Conservation (phyloP, 2,329 filamentous ascomycete species). For the Aspergillus tamarii region DNA sequence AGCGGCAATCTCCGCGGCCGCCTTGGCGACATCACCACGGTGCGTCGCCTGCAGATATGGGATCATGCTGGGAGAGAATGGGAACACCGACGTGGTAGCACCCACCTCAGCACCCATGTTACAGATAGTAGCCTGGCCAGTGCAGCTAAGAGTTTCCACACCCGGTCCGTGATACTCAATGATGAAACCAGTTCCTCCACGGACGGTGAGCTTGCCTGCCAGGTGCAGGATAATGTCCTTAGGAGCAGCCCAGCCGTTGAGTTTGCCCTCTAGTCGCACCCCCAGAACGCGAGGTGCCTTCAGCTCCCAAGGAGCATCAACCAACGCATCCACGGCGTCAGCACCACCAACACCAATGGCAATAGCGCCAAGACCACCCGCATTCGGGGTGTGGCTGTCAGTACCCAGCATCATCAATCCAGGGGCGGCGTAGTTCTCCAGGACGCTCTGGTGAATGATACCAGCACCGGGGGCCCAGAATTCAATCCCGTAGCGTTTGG, state of each 20-base stretch:
- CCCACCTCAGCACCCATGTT: slow-evolving; percentile 92
- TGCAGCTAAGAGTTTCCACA: slow-evolving; percentile 84
- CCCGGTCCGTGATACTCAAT: slow-evolving; percentile 94
- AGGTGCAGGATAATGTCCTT: slow-evolving; percentile 95
- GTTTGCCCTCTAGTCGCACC: slow-evolving; percentile 78
- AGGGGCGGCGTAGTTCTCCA: slow-evolving; percentile 97
- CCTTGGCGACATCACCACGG: slow-evolving; percentile 69
- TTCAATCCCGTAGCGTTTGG: slow-evolving; percentile 88
- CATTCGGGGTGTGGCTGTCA: slow-evolving; percentile 96
- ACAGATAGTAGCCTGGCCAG: slow-evolving; percentile 88
- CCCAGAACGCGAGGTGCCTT: slow-evolving; percentile 91
- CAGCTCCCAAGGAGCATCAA: slow-evolving; percentile 95
- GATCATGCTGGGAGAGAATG: slow-evolving; percentile 80
- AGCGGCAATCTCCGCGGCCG: slow-evolving; percentile 65
- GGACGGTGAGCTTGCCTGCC: slow-evolving; percentile 86
- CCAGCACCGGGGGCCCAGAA: slow-evolving; percentile 94
- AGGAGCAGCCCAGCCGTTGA: slow-evolving; percentile 88
- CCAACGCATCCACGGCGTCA: slow-evolving; percentile 94
- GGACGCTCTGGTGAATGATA: slow-evolving; percentile 95
- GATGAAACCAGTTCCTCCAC: slow-evolving; percentile 90
- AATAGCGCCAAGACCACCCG: slow-evolving; percentile 89
- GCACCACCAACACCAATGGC: slow-evolving; percentile 97
- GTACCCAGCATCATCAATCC: slow-evolving; percentile 99
- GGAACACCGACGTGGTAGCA: slow-evolving; percentile 94
- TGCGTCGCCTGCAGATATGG: slow-evolving; percentile 87